A percentile compares a stretch with the other conserved stretches of the same genome.
Conservation (phyloP, 2,329 filamentous ascomycete species). For the Penicillium sp. region DNA sequence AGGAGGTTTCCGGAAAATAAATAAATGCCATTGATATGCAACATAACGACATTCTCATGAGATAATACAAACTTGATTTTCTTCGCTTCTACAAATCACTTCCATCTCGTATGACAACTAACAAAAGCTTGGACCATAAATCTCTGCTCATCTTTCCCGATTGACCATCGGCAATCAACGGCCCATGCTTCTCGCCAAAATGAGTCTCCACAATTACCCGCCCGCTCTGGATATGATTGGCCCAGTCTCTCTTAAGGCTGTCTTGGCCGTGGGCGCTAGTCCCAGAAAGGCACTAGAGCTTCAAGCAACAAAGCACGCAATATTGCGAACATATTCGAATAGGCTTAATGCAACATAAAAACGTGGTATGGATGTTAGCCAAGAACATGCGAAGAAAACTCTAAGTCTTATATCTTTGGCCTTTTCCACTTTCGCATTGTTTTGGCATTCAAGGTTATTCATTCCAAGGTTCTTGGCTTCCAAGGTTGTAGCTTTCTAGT, state of each 20-base stretch:
- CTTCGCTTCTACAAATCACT: neutral
- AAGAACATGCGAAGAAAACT: neutral
- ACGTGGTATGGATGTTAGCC: neutral
- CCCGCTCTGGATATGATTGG: neutral
- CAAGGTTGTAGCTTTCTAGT: too few relatives aligned
- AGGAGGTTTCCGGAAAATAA: conserved; percentile 26
- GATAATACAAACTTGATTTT: neutral
- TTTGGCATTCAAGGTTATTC: too few relatives aligned
- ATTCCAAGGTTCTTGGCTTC: too few relatives aligned
- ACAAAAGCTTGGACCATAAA: neutral
- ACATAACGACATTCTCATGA: conserved; percentile 4
- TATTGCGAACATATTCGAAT: neutral
- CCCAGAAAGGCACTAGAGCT: neutral
- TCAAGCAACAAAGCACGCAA: conserved; percentile 5
- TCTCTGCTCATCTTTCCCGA: neutral
- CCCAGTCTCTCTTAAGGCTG: too few relatives aligned
- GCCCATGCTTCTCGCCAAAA: neutral
- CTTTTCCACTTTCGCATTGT: neutral
- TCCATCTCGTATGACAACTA: neutral
- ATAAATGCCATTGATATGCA: neutral
- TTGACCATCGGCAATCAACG: conserved; percentile 1
- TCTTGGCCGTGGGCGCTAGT: conserved; percentile 1
- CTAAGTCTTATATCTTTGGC: neutral
- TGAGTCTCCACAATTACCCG: neutral
- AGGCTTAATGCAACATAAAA: neutral